Percentiles rank a stretch among this genome's conserved stretches.
These are phyloP conservation scores for Solanum bulbocastanum DNA, from an alignment of 257 asterid genomes.

Conservation along the genomic window DNA sequence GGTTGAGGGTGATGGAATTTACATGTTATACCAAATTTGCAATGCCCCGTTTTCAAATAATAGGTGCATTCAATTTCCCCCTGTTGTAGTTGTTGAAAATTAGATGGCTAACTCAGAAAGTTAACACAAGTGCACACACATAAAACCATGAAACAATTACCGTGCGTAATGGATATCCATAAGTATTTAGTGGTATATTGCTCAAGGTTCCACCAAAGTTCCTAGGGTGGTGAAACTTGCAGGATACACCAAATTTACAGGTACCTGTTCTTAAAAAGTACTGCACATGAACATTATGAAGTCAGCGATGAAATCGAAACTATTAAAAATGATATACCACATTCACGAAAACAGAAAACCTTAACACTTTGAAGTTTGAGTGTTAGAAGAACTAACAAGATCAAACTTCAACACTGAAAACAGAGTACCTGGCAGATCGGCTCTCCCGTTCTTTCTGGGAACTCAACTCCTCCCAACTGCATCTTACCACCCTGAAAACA, in stretches of 20 bases:
- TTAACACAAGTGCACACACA: not conserved
- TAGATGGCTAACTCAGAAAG: not conserved
- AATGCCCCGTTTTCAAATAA: slow-evolving; percentile 94
- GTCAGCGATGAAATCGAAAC: not conserved
- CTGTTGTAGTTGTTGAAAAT: slow-evolving; percentile 25
- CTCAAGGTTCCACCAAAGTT: slow-evolving; percentile 62
- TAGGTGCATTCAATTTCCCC: slow-evolving; percentile 90
- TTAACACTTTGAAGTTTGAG: not conserved
- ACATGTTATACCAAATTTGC: slow-evolving; percentile 84
- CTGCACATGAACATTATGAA: slow-evolving; percentile 28
- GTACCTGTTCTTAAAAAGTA: slow-evolving; percentile 72
- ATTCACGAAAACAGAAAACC: not conserved
- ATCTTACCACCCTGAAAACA: slow-evolving; percentile 16
- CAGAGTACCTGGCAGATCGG: slow-evolving; percentile 67
- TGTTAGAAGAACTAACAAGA: not conserved
- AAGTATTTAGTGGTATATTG: slow-evolving; percentile 46
- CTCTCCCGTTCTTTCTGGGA: slow-evolving; percentile 82
- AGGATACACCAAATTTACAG: slow-evolving; percentile 77
- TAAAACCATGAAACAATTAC: slow-evolving; percentile 21
- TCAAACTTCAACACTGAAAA: not conserved
- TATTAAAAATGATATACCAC: not conserved
- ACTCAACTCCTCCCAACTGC: slow-evolving; percentile 45
- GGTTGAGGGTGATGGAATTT: slow-evolving; percentile 88
- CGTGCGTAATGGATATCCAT: slow-evolving; percentile 86
- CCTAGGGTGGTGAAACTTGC: slow-evolving; percentile 90